Percentiles rank a stretch among this genome's conserved stretches.
Conservation (phyloP, 805 yeast genomes). For the Metschnikowia kunwiensis region DNA sequence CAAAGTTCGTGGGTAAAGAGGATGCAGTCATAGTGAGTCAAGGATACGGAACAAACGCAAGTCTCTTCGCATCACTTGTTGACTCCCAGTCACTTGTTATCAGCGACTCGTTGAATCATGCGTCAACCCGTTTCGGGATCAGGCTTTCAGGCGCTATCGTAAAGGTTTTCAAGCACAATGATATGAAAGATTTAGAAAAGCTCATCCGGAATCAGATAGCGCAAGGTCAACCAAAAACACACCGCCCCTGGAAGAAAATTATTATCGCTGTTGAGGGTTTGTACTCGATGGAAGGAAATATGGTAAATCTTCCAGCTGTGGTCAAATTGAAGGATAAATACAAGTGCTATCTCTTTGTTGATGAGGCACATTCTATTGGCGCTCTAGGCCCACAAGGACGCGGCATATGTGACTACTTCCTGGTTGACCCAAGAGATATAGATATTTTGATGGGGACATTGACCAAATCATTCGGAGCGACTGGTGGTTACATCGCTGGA, state of each 20-base stretch:
- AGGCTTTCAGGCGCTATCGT: constrained; percentile 91
- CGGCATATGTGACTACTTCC: constrained; percentile 93
- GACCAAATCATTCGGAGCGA: constrained; percentile 97
- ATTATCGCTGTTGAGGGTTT: constrained; percentile 88
- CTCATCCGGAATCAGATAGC: constrained; percentile 79
- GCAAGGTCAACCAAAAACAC: constrained; percentile 92
- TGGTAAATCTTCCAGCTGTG: constrained; percentile 74
- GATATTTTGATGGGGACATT: constrained; percentile 97
- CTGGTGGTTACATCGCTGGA: constrained; percentile 96
- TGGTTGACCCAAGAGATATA: constrained; percentile 67
- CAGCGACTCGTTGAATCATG: constrained; percentile 92
- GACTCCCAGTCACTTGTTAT: constrained; percentile 88
- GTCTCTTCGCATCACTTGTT: constrained; percentile 75
- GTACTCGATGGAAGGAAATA: constrained; percentile 89
- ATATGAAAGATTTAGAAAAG: constrained; percentile 75
- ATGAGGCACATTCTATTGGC: constrained; percentile 98
- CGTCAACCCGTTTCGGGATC: constrained; percentile 93
- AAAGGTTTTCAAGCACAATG: constrained; percentile 88
- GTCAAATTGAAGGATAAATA: constrained; percentile 76
- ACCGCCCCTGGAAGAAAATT: constrained; percentile 93
- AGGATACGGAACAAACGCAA: constrained; percentile 96
- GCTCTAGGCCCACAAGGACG: constrained; percentile 95
- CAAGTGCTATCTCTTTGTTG: constrained; percentile 86
- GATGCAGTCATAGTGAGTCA: constrained; percentile 82
- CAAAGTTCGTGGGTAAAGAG: constrained; percentile 87